Base-by-base conservation (phyloP, 2,329 filamentous ascomycete species). In the Botrytis paeoniae region DNA sequence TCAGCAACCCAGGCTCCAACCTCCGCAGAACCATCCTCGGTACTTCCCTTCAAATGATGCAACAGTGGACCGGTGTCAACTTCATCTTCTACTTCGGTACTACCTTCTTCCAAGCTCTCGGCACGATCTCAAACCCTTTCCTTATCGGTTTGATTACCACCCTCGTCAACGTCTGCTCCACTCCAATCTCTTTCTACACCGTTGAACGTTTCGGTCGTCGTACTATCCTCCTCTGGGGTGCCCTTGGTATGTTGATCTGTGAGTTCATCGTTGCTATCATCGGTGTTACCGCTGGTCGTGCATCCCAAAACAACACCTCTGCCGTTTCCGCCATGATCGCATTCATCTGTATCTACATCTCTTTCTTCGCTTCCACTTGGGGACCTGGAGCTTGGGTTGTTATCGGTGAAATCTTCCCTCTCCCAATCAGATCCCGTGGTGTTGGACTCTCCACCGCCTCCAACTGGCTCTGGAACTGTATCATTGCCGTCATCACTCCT, bases 51-150 rank as follows among this genome's bases (percentile, higher is more conserved):
- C 91, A 93, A 85, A 93, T 93, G 91, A 93, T 93, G 90, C 91
- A 93, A 83, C 91, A 93, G 83, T 89, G 86, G 85, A 80, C 78
- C 35, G 93, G 94, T 86, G 92, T 97, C 84, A 97, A 97, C 87
- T 97, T 95, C 84, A 93, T 96, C 86, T 96, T 95, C 86, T 93
- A 93, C 85, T 93, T 91, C 85, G 93, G 92, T 51, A 94, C 93
- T 48, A 89, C 92, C 74, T 97, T 97, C 89, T 92, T 97, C 85
- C 84, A 92, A 83, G 89, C 90, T 37, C 91, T 92, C 43, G 91
- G 91, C 77, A 92, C 92, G 78, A 93, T 97, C 79, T 78, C 81
- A 75, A 91, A 97, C 86, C 86, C 89, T 61, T 97, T 97, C 88
- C 82, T 97, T 78, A 94, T 96, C 81, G 92, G 91, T 73, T 86